A percentile compares a stretch with the other conserved stretches of the same genome.
Evolutionary conservation across 805 yeast species (phyloP).

Genomic region (Pichia kluyveri): DNA sequence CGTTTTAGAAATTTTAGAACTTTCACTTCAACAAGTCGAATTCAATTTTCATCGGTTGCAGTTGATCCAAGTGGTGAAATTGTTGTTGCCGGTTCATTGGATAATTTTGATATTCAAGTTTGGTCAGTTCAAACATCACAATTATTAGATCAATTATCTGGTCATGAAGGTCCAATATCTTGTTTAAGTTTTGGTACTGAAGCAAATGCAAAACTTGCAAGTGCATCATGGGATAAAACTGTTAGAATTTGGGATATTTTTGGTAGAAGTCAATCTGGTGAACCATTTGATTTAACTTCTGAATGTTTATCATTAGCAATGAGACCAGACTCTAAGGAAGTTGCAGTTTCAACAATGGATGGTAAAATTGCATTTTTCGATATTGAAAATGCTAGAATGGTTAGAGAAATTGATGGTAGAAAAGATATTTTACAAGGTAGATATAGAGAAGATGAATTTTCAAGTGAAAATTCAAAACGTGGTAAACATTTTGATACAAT

Average conservation of each 20-base stretch:
- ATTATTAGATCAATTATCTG: slow-evolving; percentile 75
- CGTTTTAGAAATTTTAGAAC: slow-evolving; percentile 92
- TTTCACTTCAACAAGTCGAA: slow-evolving; percentile 81
- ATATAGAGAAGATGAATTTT: slow-evolving; percentile 70
- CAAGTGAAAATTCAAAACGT: slow-evolving; percentile 71
- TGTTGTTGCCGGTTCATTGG: slow-evolving; percentile 89
- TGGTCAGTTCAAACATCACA: slow-evolving; percentile 98
- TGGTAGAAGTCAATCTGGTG: slow-evolving; percentile 78
- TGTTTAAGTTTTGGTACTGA: slow-evolving; percentile 79
- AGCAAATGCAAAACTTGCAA: slow-evolving; percentile 59
- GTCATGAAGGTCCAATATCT: slow-evolving; percentile 95
- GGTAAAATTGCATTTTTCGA: slow-evolving; percentile 85
- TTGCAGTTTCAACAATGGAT: slow-evolving; percentile 81
- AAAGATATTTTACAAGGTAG: slow-evolving; percentile 85
- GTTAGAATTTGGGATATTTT: slow-evolving; percentile 89
- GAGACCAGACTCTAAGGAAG: slow-evolving; percentile 88
- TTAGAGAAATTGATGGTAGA: slow-evolving; percentile 76
- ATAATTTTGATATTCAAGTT: slow-evolving; percentile 81
- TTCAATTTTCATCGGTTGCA: slow-evolving; percentile 82
- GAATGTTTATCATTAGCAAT: slow-evolving; percentile 78
- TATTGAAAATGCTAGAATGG: slow-evolving; percentile 70
- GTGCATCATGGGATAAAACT: slow-evolving; percentile 96
- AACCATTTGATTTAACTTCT: slow-evolving; percentile 77
- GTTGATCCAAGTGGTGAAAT: slow-evolving; percentile 97
- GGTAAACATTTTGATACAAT: slow-evolving; percentile 78